Conservation (phyloP, 73 alveolate species). For the Paramecium tetraurelia region DNA sequence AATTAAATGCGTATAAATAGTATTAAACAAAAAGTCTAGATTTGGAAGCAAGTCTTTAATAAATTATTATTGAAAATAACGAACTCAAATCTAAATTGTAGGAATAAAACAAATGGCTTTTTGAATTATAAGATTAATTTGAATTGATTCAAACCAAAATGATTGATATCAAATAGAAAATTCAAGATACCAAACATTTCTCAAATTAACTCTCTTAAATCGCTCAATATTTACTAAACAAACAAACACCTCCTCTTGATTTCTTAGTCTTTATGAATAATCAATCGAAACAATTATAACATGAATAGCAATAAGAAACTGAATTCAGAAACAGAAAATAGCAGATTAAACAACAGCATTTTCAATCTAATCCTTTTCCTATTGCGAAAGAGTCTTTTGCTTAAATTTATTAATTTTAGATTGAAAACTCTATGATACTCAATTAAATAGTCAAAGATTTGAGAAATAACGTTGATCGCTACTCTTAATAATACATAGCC, state of each 20-base stretch:
- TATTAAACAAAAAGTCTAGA: background rate
- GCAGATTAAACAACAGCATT: background rate
- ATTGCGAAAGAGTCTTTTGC: background rate
- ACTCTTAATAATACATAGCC: background rate
- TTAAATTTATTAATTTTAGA: background rate
- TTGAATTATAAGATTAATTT: constrained; percentile 2
- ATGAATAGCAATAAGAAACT: background rate
- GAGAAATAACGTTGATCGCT: background rate
- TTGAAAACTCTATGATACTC: background rate
- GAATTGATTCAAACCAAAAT: background rate
- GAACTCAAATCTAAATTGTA: background rate
- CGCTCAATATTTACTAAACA: background rate
- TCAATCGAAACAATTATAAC: background rate
- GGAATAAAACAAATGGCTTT: background rate
- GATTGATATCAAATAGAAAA: background rate
- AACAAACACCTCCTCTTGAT: constrained; percentile 1
- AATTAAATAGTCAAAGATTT: constrained; percentile 7
- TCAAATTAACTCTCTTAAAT: background rate
- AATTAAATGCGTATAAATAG: background rate
- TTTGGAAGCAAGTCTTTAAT: background rate
- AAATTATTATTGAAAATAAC: background rate
- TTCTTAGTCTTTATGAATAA: constrained; percentile 33
- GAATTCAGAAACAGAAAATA: background rate
- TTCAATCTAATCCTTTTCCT: background rate
- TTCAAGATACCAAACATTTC: background rate